phyloP scores from a whole-genome alignment of 345 rosid genomes.

The Hypericum androsaemum region DNA sequence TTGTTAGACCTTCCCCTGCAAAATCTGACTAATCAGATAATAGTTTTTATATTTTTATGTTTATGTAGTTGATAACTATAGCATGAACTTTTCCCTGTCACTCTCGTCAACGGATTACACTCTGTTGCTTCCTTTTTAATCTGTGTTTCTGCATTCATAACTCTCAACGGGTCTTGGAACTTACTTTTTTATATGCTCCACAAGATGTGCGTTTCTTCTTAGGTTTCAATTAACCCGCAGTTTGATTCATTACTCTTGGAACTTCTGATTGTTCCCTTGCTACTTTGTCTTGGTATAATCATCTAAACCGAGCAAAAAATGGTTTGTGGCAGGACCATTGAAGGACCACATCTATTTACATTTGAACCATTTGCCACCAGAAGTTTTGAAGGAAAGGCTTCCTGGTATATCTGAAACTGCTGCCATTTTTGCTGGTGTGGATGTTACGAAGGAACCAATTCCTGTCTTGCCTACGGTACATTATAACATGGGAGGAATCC shows the following conservation, averaged over 20 bases:
- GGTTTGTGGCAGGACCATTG: conserved; percentile 54
- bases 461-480: conserved; percentile 99
- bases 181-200: too few species aligned
- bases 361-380: conserved; percentile 94
- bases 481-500: conserved; percentile 98
- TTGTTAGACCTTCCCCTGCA: too few species aligned
- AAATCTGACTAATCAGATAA: too few species aligned
- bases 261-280: background rate
- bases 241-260: background rate
- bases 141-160: too few species aligned
- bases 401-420: conserved; percentile 99
- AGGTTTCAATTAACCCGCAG: too few species aligned
- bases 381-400: conserved; percentile 95
- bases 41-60: too few species aligned
- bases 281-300: background rate
- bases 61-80: too few species aligned
- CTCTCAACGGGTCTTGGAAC: too few species aligned
- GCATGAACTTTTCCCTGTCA: too few species aligned
- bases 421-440: conserved; percentile 98
- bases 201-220: too few species aligned
- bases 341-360: conserved; percentile 97
- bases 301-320: background rate
- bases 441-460: conserved; percentile 97
- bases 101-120: too few species aligned
- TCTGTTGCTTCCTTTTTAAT: too few species aligned